A percentile compares a stretch with the other conserved stretches of the same genome.
Conservation (phyloP, 1,139 yeast species). For the Pichia sp. region DNA sequence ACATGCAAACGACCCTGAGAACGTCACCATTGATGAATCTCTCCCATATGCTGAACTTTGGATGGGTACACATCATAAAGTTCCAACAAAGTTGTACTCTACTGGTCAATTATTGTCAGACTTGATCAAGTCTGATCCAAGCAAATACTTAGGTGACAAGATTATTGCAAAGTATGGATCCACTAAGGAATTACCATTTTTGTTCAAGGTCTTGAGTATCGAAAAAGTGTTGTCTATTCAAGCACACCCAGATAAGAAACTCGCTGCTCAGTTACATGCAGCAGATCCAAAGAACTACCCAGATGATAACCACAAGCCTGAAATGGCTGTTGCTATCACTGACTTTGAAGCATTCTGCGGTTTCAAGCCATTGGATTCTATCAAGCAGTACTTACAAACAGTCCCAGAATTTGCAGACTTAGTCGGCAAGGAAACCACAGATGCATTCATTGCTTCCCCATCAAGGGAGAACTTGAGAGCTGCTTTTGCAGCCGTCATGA, state of each 20-base stretch:
- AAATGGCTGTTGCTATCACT: constrained; percentile 97
- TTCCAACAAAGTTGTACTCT: constrained; percentile 64
- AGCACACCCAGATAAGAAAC: constrained; percentile 92
- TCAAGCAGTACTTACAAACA: constrained; percentile 55
- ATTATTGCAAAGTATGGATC: constrained; percentile 64
- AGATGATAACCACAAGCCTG: constrained; percentile 98
- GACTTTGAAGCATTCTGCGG: constrained; percentile 98
- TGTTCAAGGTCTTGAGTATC: constrained; percentile 89
- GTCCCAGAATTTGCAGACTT: constrained; percentile 72
- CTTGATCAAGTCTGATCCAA: constrained; percentile 55
- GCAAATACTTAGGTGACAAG: constrained; percentile 45
- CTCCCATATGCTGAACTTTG: constrained; percentile 90
- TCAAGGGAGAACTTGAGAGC: constrained; percentile 55
- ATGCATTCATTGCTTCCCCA: constrained; percentile 34
- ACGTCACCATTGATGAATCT: constrained; percentile 50
- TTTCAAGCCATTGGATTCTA: constrained; percentile 80
- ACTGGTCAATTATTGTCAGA: constrained; percentile 54
- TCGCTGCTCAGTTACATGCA: constrained; percentile 70
- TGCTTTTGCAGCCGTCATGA: constrained; percentile 80
- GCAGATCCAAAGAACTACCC: constrained; percentile 92
- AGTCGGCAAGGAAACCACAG: constrained; percentile 55
- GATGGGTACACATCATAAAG: constrained; percentile 98
- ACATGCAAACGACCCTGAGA: constrained; percentile 52
- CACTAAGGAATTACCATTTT: constrained; percentile 71
- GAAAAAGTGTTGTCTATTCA: constrained; percentile 90